Base-by-base conservation (phyloP, 2,329 filamentous ascomycete species). In the Setomelanomma holmii region DNA sequence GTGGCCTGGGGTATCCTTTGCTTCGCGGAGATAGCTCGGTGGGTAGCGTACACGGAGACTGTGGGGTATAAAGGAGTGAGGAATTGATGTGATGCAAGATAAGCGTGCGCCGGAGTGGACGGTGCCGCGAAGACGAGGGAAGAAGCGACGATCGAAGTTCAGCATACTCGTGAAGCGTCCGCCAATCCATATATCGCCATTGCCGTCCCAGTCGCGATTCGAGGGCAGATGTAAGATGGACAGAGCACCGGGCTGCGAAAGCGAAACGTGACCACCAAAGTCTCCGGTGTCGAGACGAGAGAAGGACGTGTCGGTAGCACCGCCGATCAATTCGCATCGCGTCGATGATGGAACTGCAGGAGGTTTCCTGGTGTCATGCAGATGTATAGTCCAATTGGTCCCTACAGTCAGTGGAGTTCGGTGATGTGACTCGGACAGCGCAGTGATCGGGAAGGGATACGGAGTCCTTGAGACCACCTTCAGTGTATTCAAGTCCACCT, bases 141-240 rank as follows among this genome's bases (percentile, higher is more conserved):
- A 96, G 73, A 85, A 91, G 39, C 93, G 88, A 3, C 92, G 85
- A 69, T 97, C 92, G 75, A 96, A 98, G 68, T 91, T 89, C 3
- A 97, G 79, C 50, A 97, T 90, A 64, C 87, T 93, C 4, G 92
- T 89, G 70, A 97, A 97, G 14, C 93, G 86, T 0, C 93, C 93
- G 4, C 89, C 91, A 30, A 97, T 86, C 77, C 93, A 93, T 35
- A 98, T 95, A 23, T 95, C 89, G 53, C 89, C 84, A 43, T 90
- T 89, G 16, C 86, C 80, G 56, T 84, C 80, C 42, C 78, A 76
- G 7, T 78, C 74, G 0, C 81, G 83, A 1, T 84, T 77, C 7
- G 78, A 80, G 12, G 88, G 87, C 22, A 93, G 79, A 68, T 96
- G 91, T 2, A 96, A 78, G 55, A 97, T 92, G 40, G 88, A 91